Percentiles rank a stretch among this genome's conserved stretches.
Conservation (phyloP, 2,329 filamentous ascomycete genomes). For the Biscogniauxia marginata region DNA sequence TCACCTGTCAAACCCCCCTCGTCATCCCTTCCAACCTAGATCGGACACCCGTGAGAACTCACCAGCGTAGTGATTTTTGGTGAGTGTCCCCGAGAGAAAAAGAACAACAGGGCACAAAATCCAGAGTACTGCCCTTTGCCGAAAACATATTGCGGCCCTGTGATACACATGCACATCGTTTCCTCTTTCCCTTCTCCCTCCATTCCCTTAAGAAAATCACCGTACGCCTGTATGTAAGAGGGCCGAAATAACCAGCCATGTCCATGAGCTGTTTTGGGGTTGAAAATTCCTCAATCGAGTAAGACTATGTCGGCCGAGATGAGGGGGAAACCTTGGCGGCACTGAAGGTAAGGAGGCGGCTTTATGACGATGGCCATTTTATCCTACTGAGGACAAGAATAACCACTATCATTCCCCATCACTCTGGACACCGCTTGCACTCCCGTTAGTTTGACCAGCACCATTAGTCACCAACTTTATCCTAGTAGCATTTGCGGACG, state of each 20-base stretch:
- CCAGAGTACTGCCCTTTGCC: conserved; percentile 26
- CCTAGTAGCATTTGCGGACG: conserved; percentile 53
- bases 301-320: neutral
- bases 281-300: neutral
- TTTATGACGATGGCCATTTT: conserved; percentile 3
- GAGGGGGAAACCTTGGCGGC: neutral
- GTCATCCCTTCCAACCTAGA: neutral
- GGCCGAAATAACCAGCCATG: neutral
- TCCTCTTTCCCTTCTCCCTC: conserved; percentile 17
- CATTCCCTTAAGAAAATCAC: neutral
- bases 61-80: neutral
- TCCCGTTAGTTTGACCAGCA: conserved; percentile 24
- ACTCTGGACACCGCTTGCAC: conserved; percentile 22
- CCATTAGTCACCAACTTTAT: conserved; percentile 62
- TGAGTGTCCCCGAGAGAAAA: neutral
- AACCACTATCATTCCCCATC: conserved; percentile 27
- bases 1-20: neutral
- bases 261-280: neutral
- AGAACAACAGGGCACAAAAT: conserved; percentile 13
- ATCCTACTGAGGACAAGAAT: neutral
- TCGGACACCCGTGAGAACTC: neutral
- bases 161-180: conserved; percentile 31
- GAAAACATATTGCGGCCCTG: conserved; percentile 21
- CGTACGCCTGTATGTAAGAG: conserved; percentile 12
- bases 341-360: neutral